phyloP scores from a whole-genome alignment of 129 eudicot species.

The Arctium minus region DNA sequence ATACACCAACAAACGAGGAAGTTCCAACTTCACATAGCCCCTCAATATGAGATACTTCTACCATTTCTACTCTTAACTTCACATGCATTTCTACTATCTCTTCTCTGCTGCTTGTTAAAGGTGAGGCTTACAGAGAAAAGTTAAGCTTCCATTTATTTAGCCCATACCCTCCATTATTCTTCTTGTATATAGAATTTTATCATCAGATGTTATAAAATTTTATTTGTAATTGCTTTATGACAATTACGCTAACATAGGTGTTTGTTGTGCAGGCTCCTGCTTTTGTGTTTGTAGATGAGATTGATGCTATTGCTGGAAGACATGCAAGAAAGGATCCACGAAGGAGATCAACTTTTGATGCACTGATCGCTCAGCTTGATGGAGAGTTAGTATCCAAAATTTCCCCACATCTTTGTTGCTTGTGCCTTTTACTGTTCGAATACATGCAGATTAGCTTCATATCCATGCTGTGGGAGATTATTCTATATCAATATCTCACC shows the following conservation, averaged over 20 bases:
- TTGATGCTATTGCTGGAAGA: slow-evolving; percentile 96
- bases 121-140: too few relatives aligned
- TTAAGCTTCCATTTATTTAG: too few relatives aligned
- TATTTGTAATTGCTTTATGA: neutral
- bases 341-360: slow-evolving; percentile 79
- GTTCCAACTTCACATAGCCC: too few relatives aligned
- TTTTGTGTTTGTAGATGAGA: slow-evolving; percentile 91
- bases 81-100: too few relatives aligned
- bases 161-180: too few relatives aligned
- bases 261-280: slow-evolving; percentile 74
- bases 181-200: too few relatives aligned
- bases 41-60: too few relatives aligned
- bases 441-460: neutral
- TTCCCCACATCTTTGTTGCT: neutral
- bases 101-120: too few relatives aligned
- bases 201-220: neutral
- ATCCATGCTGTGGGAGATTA: neutral
- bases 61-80: too few relatives aligned
- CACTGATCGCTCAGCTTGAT: slow-evolving; percentile 81
- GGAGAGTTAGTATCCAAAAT: slow-evolving; percentile 74
- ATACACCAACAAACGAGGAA: too few relatives aligned
- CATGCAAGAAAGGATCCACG: slow-evolving; percentile 83
- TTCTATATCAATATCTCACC: neutral
- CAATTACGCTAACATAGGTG: neutral
- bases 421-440: neutral